Conservation (phyloP, 1,139 yeast species). For the Candida tropicalis region DNA sequence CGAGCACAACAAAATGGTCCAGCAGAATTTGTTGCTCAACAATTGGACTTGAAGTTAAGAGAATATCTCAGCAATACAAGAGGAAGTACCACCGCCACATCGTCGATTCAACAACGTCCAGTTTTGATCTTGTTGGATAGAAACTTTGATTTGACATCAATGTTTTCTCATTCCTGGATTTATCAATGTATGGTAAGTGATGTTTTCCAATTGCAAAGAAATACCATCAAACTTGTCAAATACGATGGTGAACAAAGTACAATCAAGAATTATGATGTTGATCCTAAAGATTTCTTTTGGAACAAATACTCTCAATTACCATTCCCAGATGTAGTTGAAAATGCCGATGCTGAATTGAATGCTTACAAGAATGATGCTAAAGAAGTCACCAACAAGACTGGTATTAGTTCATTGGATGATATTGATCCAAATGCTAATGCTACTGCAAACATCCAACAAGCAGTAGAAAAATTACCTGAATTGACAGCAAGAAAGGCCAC, state of each 20-base stretch:
- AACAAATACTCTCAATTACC: conserved; percentile 79
- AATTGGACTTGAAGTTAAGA: conserved; percentile 77
- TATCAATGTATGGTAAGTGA: conserved; percentile 96
- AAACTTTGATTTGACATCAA: conserved; percentile 84
- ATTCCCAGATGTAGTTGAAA: conserved; percentile 97
- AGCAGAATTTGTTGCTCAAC: conserved; percentile 90
- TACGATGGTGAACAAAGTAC: conserved; percentile 35
- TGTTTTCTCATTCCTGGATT: conserved; percentile 98
- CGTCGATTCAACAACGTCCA: conserved; percentile 53
- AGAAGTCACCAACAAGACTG: conserved; percentile 79
- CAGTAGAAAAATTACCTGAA: conserved; percentile 91
- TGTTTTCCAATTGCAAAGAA: conserved; percentile 78
- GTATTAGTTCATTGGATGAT: conserved; percentile 70
- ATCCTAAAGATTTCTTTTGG: conserved; percentile 95
- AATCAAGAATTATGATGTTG: conserved; percentile 75
- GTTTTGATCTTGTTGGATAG: conserved; percentile 86
- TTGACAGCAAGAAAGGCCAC: conserved; percentile 84
- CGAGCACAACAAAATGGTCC: conserved; percentile 94
- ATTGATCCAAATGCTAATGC: conserved; percentile 65
- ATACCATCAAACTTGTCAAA: conserved; percentile 55
- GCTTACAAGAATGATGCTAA: conserved; percentile 85
- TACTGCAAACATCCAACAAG: conserved; percentile 80
- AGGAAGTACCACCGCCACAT: conserved; percentile 40
- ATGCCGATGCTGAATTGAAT: conserved; percentile 82
- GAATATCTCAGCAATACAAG: conserved; percentile 81